Conservation (phyloP, 2,329 filamentous ascomycete species). For the Magnaporthiopsis poae region DNA sequence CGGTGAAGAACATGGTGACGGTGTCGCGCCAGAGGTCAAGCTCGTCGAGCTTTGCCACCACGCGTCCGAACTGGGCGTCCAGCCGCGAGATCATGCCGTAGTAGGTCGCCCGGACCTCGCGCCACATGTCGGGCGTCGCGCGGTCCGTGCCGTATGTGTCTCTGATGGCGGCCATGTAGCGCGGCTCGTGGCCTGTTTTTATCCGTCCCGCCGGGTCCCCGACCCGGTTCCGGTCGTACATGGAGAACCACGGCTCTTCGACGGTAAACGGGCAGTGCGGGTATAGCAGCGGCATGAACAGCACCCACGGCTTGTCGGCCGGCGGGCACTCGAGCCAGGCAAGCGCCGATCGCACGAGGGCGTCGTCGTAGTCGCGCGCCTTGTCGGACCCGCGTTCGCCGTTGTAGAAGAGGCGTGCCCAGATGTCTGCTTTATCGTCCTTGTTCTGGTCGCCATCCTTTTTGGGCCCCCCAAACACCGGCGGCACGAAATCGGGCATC, state of each 20-base stretch:
- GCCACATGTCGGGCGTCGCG: constrained; percentile 32
- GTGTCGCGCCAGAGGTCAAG: constrained; percentile 28
- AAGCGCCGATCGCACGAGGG: constrained; percentile 29
- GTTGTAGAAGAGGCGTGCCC: constrained; percentile 30
- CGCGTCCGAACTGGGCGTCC: constrained; percentile 34
- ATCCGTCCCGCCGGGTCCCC: constrained; percentile 14
- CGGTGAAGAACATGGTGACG: constrained; percentile 34
- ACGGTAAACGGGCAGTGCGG: constrained; percentile 38
- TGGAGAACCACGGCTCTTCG: constrained; percentile 37
- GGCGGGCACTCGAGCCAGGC: constrained; percentile 35
- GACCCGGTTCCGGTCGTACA: constrained; percentile 27
- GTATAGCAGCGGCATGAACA: constrained; percentile 34
- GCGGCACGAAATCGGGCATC: constrained; percentile 24
- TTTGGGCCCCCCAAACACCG: constrained; percentile 15
- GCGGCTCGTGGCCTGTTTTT: constrained; percentile 31
- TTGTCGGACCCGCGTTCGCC: constrained; percentile 27
- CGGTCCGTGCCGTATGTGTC: constrained; percentile 28
- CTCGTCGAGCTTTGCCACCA: constrained; percentile 26
- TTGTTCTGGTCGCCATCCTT: constrained; percentile 2
- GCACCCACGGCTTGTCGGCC: constrained; percentile 28
- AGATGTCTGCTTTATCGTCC: constrained; percentile 12
- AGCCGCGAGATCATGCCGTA: constrained; percentile 37
- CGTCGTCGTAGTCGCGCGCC: constrained; percentile 35
- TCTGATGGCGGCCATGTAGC: constrained; percentile 30
- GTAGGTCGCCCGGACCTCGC: constrained; percentile 34